A percentile compares a stretch with the other conserved stretches of the same genome.
Evolutionary conservation across 2,329 filamentous ascomycete species (phyloP).

Genomic region (Uncinocarpus reesii): DNA sequence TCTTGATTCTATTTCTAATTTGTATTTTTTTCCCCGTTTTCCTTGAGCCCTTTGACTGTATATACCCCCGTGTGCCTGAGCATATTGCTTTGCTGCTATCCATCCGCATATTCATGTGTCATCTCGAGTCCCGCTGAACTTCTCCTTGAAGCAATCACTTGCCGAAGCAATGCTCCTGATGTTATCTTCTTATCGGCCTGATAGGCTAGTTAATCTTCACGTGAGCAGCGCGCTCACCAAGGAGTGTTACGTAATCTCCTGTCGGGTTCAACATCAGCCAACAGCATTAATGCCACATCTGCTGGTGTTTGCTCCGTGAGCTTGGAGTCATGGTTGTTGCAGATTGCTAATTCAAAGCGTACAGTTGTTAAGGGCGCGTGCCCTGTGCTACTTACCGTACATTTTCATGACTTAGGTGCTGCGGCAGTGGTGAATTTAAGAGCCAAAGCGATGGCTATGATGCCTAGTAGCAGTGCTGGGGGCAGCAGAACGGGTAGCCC

Average conservation of each 20-base stretch:
- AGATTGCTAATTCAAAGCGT: neutral
- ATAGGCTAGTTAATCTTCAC: too few species aligned
- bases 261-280: neutral
- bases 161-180: too few species aligned
- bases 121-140: too few species aligned
- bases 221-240: too few species aligned
- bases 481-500: conserved; percentile 35
- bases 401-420: conserved; percentile 5
- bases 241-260: neutral
- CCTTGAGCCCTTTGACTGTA: too few species aligned
- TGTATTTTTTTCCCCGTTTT: neutral
- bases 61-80: neutral
- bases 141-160: too few species aligned
- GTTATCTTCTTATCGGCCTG: neutral
- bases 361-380: neutral
- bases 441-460: conserved; percentile 22
- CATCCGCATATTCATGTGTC: too few species aligned
- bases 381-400: neutral
- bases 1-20: neutral
- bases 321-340: neutral
- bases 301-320: neutral
- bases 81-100: too few species aligned
- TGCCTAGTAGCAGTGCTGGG: conserved; percentile 24
- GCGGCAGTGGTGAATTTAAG: neutral
- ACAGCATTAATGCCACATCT: neutral